A percentile compares a stretch with the other conserved stretches of the same genome.
Conservation (phyloP, 495 filamentous ascomycete species). For the Penicillium argentinense region DNA sequence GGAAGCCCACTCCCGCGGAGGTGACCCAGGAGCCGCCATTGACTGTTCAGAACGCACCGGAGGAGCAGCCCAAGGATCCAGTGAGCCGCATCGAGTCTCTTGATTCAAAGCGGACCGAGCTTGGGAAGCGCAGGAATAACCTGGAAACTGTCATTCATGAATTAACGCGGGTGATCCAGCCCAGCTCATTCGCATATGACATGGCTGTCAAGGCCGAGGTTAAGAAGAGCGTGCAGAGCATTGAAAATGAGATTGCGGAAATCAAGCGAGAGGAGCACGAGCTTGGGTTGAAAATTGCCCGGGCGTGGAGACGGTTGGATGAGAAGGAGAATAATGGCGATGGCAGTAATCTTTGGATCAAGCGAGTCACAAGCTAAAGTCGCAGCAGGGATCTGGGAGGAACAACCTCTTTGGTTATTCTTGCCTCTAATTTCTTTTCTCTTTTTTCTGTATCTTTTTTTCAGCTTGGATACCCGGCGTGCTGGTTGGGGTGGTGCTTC, state of each 20-base stretch:
- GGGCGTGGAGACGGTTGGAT: constrained; percentile 77
- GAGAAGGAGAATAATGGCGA: constrained; percentile 68
- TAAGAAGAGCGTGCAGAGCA: constrained; percentile 67
- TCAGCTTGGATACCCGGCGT: constrained; percentile 15
- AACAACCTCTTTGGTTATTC: background rate
- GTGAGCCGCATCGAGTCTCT: constrained; percentile 63
- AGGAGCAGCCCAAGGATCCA: constrained; percentile 53
- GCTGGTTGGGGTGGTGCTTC: constrained; percentile 5
- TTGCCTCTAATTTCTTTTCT: background rate
- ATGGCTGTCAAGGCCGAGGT: constrained; percentile 61
- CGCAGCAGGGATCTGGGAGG: background rate
- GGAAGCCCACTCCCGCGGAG: constrained; percentile 55
- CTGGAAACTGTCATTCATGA: constrained; percentile 70
- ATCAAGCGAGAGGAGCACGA: constrained; percentile 82
- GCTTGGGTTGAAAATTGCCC: constrained; percentile 75
- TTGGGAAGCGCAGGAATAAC: constrained; percentile 66
- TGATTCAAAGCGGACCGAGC: constrained; percentile 63
- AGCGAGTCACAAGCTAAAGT: constrained; percentile 58
- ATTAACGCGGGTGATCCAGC: constrained; percentile 62
- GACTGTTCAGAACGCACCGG: constrained; percentile 57
- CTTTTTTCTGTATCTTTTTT: background rate
- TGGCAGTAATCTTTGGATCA: constrained; percentile 77
- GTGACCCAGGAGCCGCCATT: constrained; percentile 39
- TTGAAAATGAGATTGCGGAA: constrained; percentile 75
- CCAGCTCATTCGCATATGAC: constrained; percentile 57